Conservation (phyloP, 2,329 filamentous ascomycete genomes). For the Nigrograna mackinnonii region DNA sequence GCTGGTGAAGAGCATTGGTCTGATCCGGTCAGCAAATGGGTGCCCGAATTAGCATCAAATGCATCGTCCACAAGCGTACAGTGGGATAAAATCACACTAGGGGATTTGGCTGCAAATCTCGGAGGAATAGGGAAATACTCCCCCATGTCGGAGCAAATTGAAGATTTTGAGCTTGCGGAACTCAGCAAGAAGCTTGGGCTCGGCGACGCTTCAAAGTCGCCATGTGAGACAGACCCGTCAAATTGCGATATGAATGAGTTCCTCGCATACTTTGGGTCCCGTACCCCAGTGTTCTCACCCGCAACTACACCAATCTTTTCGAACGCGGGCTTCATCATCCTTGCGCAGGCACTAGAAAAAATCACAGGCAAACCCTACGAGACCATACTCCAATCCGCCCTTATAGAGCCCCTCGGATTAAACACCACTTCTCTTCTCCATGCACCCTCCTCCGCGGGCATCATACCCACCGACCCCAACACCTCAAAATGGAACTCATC, state of each 20-base stretch:
- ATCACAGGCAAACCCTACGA: constrained; percentile 45
- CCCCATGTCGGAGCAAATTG: background rate
- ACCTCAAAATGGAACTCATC: background rate
- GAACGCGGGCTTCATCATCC: constrained; percentile 51
- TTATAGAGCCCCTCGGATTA: constrained; percentile 50
- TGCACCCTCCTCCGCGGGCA: constrained; percentile 7
- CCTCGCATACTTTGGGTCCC: constrained; percentile 1
- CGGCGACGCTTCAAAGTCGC: background rate
- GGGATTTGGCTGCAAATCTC: constrained; percentile 33
- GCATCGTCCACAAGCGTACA: constrained; percentile 13
- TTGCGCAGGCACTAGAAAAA: constrained; percentile 51
- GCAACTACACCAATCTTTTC: constrained; percentile 53
- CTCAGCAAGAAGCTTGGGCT: constrained; percentile 1
- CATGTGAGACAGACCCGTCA: background rate
- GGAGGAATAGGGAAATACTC: constrained; percentile 27
- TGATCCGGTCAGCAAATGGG: constrained; percentile 29
- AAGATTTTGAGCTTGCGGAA: background rate
- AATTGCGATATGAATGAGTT: constrained; percentile 5
- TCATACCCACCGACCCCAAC: constrained; percentile 2
- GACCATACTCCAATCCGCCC: constrained; percentile 41
- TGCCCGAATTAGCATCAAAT: constrained; percentile 19
- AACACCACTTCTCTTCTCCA: constrained; percentile 40
- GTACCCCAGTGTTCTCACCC: constrained; percentile 44
- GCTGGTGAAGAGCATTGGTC: constrained; percentile 38
- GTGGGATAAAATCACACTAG: constrained; percentile 34